phyloP scores from a whole-genome alignment of 495 filamentous ascomycete genomes.

The Penicillium longicatenatum region DNA sequence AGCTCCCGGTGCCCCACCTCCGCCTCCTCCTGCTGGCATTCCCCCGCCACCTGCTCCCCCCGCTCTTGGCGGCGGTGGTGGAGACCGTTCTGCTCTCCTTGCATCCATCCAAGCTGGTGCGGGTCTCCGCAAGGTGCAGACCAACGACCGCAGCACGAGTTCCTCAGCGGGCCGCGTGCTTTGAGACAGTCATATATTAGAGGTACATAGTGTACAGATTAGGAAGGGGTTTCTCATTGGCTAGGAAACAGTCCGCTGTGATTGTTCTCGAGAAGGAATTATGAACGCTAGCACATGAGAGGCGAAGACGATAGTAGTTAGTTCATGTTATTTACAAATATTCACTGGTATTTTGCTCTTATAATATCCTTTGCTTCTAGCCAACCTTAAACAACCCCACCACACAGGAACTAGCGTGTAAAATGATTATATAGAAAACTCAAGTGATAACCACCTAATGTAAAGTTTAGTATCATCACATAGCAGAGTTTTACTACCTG shows the following conservation, averaged over 20 bases:
- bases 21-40: constrained; percentile 41
- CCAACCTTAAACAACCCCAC: too few species aligned
- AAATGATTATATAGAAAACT: too few species aligned
- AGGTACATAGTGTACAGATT: constrained; percentile 27
- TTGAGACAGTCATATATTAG: constrained; percentile 14
- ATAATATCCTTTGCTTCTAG: too few species aligned
- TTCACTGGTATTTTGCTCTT: constrained; percentile 4
- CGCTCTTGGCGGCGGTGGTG: constrained; percentile 47
- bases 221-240: constrained; percentile 4
- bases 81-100: constrained; percentile 63
- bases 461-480: too few species aligned
- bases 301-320: constrained; percentile 14
- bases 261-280: background rate
- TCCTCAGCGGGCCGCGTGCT: constrained; percentile 72
- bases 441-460: too few species aligned
- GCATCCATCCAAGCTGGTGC: constrained; percentile 80
- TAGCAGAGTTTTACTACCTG: too few species aligned
- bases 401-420: too few species aligned
- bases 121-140: constrained; percentile 77
- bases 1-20: constrained; percentile 26
- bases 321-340: constrained; percentile 10
- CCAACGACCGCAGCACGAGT: constrained; percentile 77
- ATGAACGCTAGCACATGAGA: constrained; percentile 2
- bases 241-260: background rate
- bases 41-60: constrained; percentile 59